phyloP scores from a whole-genome alignment of 306 rosid genomes.

The Acacia crassicarpa region DNA sequence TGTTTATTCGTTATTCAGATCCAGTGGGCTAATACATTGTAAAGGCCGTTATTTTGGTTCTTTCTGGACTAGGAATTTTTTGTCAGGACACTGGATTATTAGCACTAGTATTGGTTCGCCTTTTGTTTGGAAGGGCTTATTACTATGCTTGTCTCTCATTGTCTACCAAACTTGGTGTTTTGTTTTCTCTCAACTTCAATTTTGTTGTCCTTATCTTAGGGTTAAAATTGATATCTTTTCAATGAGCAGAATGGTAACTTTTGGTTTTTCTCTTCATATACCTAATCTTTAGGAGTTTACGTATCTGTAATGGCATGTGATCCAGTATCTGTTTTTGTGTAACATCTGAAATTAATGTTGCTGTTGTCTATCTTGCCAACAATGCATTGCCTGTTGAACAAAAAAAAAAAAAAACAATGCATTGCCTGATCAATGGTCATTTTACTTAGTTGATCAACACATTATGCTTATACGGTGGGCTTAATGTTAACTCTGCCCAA shows the following conservation, averaged over 20 bases:
- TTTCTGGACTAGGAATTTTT: neutral
- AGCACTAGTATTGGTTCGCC: neutral
- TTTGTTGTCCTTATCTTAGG: neutral
- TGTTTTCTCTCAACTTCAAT: neutral
- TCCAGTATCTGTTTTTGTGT: slow-evolving; percentile 6
- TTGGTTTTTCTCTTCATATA: neutral
- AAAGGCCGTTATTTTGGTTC: neutral
- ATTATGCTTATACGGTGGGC: neutral
- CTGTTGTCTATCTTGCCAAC: slow-evolving; percentile 20
- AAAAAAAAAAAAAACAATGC: too few relatives aligned
- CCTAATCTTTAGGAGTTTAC: neutral
- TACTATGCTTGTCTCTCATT: neutral
- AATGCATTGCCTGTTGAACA: neutral
- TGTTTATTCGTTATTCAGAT: neutral
- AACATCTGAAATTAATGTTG: slow-evolving; percentile 1
- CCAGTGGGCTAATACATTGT: neutral
- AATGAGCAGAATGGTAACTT: neutral
- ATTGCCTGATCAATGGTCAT: neutral
- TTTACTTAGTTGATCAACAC: neutral
- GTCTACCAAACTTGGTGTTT: neutral
- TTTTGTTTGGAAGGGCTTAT: neutral
- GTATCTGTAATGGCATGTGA: slow-evolving; percentile 1
- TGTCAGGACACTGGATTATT: neutral
- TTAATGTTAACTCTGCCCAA: neutral
- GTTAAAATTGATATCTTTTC: neutral